phyloP scores from a whole-genome alignment of 1,139 yeast species.

The Yamadazyma kanchanaburiensis region DNA sequence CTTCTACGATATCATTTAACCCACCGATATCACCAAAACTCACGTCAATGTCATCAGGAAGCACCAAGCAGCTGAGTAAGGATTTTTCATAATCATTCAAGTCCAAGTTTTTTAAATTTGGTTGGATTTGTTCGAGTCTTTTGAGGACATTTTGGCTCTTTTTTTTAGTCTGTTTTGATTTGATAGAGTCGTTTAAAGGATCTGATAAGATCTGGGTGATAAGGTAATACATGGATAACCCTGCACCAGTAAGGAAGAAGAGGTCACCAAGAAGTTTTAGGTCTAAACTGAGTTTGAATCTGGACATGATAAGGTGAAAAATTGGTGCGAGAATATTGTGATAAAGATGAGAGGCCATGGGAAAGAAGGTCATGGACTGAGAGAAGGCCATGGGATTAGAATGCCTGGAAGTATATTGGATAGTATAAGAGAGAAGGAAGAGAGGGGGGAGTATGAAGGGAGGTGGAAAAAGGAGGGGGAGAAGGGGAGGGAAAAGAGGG shows the following conservation, averaged over 20 bases:
- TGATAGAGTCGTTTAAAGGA: conserved; percentile 47
- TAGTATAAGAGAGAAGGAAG: conserved; percentile 50
- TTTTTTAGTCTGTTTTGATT: conserved; percentile 62
- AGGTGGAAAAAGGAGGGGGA: conserved; percentile 11
- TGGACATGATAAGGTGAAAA: conserved; percentile 24
- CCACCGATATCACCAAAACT: conserved; percentile 87
- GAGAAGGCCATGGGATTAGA: conserved; percentile 46
- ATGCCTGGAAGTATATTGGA: conserved; percentile 69
- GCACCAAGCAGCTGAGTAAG: conserved; percentile 72
- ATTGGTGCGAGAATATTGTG: conserved; percentile 6
- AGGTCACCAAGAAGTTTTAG: conserved; percentile 60
- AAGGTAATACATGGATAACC: conserved; percentile 75
- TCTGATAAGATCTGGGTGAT: conserved; percentile 57
- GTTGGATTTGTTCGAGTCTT: conserved; percentile 55
- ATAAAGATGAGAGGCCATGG: conserved; percentile 4
- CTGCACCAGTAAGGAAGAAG: conserved; percentile 75
- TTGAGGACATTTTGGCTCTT: conserved; percentile 64
- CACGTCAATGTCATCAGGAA: conserved; percentile 78
- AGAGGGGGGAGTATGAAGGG: conserved; percentile 38
- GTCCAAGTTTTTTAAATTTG: conserved; percentile 51
- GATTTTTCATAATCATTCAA: conserved; percentile 77
- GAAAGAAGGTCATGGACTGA: conserved; percentile 5
- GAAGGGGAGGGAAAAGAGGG: conserved; percentile 4
- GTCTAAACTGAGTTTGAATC: conserved; percentile 40
- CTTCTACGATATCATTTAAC: conserved; percentile 74